Conservation (phyloP, 768 basidiomycete species). For the Lactarius akahatsu region DNA sequence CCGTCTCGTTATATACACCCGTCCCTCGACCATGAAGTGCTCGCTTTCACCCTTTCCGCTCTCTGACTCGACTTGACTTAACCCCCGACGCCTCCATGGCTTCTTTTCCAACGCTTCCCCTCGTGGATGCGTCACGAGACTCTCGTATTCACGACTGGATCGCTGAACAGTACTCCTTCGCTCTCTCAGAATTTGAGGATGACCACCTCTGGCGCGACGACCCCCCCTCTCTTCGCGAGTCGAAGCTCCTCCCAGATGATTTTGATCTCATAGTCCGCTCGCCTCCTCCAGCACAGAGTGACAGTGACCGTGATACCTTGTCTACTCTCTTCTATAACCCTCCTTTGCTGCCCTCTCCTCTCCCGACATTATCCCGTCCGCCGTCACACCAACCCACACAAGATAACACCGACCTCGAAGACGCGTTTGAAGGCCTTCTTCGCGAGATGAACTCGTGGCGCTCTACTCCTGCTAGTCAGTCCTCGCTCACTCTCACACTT, state of each 20-base stretch:
- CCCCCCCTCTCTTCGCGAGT: constrained; percentile 29
- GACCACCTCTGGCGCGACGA: constrained; percentile 19
- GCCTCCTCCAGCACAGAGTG: constrained; percentile 7
- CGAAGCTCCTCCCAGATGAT: constrained; percentile 26
- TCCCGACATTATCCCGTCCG: neutral
- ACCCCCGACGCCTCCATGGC: constrained; percentile 18
- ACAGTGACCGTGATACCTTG: constrained; percentile 7
- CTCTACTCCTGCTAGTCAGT: constrained; percentile 7
- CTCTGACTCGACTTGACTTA: constrained; percentile 6
- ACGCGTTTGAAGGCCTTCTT: constrained; percentile 39
- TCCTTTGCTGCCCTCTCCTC: constrained; percentile 36
- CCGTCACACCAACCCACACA: constrained; percentile 15
- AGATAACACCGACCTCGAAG: constrained; percentile 37
- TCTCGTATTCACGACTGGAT: constrained; percentile 31
- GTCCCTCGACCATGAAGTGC: neutral
- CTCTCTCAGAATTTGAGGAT: constrained; percentile 26
- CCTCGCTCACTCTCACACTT: constrained; percentile 11
- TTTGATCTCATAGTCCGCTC: constrained; percentile 18
- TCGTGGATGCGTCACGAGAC: constrained; percentile 28
- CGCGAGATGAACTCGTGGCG: constrained; percentile 37
- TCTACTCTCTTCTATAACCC: constrained; percentile 37
- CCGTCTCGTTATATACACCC: constrained; percentile 21
- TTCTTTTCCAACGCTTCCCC: constrained; percentile 23
- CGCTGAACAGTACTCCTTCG: constrained; percentile 30
- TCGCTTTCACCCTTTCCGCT: constrained; percentile 21